These are phyloP conservation scores for Wallacemonas sp. DNA, from an alignment of 208 protist species.

Conservation along the genomic window DNA sequence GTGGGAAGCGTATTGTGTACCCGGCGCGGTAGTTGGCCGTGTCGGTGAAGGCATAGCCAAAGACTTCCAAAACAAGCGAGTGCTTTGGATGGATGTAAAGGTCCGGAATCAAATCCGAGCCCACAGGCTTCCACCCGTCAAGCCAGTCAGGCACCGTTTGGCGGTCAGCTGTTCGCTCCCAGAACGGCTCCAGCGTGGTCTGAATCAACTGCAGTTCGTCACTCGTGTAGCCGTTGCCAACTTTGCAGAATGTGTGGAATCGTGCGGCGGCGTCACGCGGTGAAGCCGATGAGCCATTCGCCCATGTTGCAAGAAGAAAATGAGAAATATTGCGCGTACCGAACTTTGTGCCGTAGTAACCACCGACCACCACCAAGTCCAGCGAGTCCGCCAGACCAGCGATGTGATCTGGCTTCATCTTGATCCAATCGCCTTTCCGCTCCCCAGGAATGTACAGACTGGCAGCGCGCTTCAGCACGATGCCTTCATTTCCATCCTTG, in stretches of 20 bases:
- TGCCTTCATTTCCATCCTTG: slow-evolving; percentile 33
- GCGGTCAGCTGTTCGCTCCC: slow-evolving; percentile 28
- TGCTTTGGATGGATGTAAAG: slow-evolving; percentile 39
- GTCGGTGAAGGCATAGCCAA: slow-evolving; percentile 44
- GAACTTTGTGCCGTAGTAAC: slow-evolving; percentile 67
- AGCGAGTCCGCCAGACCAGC: slow-evolving; percentile 39
- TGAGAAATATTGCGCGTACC: slow-evolving; percentile 35
- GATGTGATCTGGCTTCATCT: slow-evolving; percentile 70
- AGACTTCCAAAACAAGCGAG: slow-evolving; percentile 55
- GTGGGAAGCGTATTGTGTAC: slow-evolving; percentile 60
- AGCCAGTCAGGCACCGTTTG: slow-evolving; percentile 32
- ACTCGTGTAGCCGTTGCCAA: slow-evolving; percentile 61
- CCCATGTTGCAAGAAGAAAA: slow-evolving; percentile 49
- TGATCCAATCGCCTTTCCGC: slow-evolving; percentile 59
- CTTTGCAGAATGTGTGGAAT: slow-evolving; percentile 60
- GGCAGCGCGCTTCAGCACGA: slow-evolving; percentile 43
- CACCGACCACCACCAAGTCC: slow-evolving; percentile 52
- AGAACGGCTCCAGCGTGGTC: slow-evolving; percentile 37
- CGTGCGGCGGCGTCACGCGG: slow-evolving; percentile 4
- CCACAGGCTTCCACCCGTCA: slow-evolving; percentile 30
- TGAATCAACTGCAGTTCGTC: slow-evolving; percentile 41
- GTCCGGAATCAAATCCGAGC: slow-evolving; percentile 46
- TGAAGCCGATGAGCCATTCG: slow-evolving; percentile 1
- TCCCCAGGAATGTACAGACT: slow-evolving; percentile 46
- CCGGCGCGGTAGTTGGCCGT: slow-evolving; percentile 34